phyloP scores from a whole-genome alignment of 2,329 filamentous ascomycete genomes.

The Neophaeococcomyces mojaviensis region DNA sequence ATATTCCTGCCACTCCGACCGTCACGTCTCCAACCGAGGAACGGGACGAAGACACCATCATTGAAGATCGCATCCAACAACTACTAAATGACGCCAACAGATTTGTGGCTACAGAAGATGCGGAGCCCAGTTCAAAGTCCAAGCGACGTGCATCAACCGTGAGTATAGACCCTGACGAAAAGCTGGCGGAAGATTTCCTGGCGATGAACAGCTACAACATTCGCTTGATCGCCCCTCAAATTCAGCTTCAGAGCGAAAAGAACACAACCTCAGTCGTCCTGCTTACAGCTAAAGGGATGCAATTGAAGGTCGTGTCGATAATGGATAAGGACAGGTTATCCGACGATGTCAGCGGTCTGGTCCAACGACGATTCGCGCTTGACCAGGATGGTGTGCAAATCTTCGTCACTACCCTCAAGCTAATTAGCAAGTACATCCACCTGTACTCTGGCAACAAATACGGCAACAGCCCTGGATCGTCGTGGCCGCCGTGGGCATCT shows the following conservation, averaged over 20 bases:
- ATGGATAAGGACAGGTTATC: conserved; percentile 93
- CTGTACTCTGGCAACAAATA: conserved; percentile 94
- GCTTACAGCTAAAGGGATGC: conserved; percentile 96
- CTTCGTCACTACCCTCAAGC: conserved; percentile 92
- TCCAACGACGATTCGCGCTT: conserved; percentile 86
- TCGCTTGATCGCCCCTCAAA: conserved; percentile 90
- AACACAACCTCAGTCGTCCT: conserved; percentile 94
- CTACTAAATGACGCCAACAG: conserved; percentile 76
- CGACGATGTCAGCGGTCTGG: conserved; percentile 87
- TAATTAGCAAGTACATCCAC: conserved; percentile 77
- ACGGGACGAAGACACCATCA: conserved; percentile 56
- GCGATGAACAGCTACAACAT: conserved; percentile 92
- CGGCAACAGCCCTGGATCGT: conserved; percentile 71
- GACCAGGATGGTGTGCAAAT: conserved; percentile 98
- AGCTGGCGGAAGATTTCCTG: conserved; percentile 80
- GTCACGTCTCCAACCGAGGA: conserved; percentile 33
- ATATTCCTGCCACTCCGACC: conserved; percentile 12
- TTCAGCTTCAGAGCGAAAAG: conserved; percentile 96
- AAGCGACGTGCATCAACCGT: conserved; percentile 24
- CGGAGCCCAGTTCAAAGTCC: conserved; percentile 22
- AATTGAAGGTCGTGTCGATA: conserved; percentile 92
- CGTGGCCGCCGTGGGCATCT: conserved; percentile 97
- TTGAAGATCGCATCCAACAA: conserved; percentile 79
- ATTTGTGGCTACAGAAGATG: conserved; percentile 67
- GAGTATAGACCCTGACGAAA: conserved; percentile 45